Base-by-base conservation (phyloP, 192 early-diverging fungal genomes). In the Entophlyctis luteolus region DNA sequence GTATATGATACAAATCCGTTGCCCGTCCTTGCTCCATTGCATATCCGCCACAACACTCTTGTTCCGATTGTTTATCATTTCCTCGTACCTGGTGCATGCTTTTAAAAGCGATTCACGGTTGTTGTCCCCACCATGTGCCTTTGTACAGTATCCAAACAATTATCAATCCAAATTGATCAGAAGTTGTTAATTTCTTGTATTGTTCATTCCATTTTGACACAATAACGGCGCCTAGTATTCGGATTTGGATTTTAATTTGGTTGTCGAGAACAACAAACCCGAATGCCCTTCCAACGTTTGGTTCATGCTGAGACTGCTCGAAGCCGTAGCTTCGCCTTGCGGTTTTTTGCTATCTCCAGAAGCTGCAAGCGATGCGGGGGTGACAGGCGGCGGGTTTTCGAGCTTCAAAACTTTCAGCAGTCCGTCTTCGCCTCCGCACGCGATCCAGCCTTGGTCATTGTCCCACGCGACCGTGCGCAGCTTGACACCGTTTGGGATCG, bases 111-210 rank as follows among this genome's bases (percentile, higher is more conserved):
- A 20, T 23, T 57, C 35, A 12, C 27, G 27, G 27, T 12, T 37
- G 32, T 12, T 42, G 8, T 42, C 8, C 18, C 25, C 2, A 54
- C 78, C 83, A 83, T 16, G 76, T 76, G 10, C 82, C 85, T 59
- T 86, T 86, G 72, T 86, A 86, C 28, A 86, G 59, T 18, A 86
- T 81, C 85, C 85, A 86, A 0, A 86, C 85, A 48, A 86, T 86
- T 47, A 86, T 86, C 48, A 86, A 63, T 5, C 85, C 85, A 54
- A 79, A 77, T 27, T 75, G 70, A 73, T 86, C 85, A 2, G 82
- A 77, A 1, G 85, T 84, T 22, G 85, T 85, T 12, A 86, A 74
- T 47, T 86, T 86, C 18, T 67, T 72, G 46, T 84, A 76, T 38
- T 76, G 72, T 32, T 63, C 53, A 68, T 86, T 86, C 85, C 85